These are phyloP conservation scores for Colletotrichum salicis DNA, from an alignment of 2,329 filamentous ascomycete genomes.

Conservation along the genomic window DNA sequence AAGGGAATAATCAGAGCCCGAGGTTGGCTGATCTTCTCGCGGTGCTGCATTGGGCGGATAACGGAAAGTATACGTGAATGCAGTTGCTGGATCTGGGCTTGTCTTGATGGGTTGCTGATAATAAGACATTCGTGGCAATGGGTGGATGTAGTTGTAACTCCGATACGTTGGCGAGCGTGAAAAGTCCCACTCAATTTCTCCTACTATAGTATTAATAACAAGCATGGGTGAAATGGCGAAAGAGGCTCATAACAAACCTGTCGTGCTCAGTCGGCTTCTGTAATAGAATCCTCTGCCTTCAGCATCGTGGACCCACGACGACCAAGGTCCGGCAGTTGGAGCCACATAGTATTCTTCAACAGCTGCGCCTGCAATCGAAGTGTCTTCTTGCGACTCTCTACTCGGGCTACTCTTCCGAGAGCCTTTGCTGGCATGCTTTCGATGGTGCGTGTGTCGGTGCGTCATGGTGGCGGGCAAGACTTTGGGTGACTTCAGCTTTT, in stretches of 20 bases:
- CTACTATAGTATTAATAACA: not conserved
- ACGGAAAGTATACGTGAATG: not conserved
- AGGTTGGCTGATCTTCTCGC: not conserved
- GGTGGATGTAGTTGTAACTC: not conserved
- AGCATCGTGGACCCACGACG: constrained; percentile 2
- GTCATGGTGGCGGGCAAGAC: not conserved
- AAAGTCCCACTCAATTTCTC: constrained; percentile 6
- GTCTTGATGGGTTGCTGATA: not conserved
- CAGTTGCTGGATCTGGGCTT: not conserved
- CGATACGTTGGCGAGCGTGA: not conserved
- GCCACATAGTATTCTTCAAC: no score
- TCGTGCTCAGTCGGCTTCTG: constrained; percentile 1
- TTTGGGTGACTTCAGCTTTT: not conserved
- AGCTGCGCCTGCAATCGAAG: not conserved
- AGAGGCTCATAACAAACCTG: not conserved
- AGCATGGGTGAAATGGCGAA: no score
- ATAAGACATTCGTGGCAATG: no score
- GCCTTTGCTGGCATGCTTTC: not conserved
- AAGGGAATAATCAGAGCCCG: not conserved
- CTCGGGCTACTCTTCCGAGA: not conserved
- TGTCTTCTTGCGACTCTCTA: not conserved
- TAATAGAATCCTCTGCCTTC: constrained; percentile 13
- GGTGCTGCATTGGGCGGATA: not conserved
- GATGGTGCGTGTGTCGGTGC: not conserved
- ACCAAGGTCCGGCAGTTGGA: not conserved